Base-by-base conservation (phyloP, 116 monocot species). In the Iris pallida region DNA sequence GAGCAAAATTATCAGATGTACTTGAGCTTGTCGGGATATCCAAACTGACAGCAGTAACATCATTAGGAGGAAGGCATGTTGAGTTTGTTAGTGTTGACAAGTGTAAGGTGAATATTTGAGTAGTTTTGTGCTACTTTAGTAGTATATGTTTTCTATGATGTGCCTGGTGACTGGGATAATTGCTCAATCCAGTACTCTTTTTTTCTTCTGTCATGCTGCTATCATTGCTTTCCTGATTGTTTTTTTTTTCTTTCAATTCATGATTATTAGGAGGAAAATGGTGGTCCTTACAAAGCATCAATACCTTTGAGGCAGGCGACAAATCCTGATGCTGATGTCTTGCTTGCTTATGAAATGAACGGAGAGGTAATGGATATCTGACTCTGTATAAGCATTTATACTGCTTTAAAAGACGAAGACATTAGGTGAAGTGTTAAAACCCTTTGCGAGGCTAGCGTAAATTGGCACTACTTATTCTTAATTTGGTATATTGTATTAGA, bases 331-430 rank as follows among this genome's bases (percentile, higher is more conserved):
- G 80, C 96, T 73, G 96, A 96, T 87, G 96, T 96, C 19, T 76
- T 96, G 68, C 92, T 96, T 77, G 96, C 92, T 61, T 96, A 96
- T 76, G 96, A 96, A 87, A 96, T 96, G 96, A 96, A 96, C 81
- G 89, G 86, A 54, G 87, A 92, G 96, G 96, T 96, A 80, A 63
- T 56, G 6, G 1, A 6, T 20, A 55, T 55, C 72, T 45, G n/a
- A 49, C 62, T 61, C 30, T 30, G 30, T 30, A 30, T 30, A 30
- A 30, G 30, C 30, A 30, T 30, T 30, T 30, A 30, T 30, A 1
- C 3, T 30, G 30, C 30, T 30, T 30, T 30, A 30, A 30, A 30
- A 30, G 30, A 30, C 2, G 30, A 30, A 30, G 30, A 3, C 30
- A 30, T 30, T 0, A 30, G 30, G 30, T 30, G 30, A 30, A 30